Evolutionary conservation across 2,329 filamentous ascomycete genomes (phyloP), one percentile per base, ranked within the genome.

Genomic region (Colletotrichum cordylinicola): DNA sequence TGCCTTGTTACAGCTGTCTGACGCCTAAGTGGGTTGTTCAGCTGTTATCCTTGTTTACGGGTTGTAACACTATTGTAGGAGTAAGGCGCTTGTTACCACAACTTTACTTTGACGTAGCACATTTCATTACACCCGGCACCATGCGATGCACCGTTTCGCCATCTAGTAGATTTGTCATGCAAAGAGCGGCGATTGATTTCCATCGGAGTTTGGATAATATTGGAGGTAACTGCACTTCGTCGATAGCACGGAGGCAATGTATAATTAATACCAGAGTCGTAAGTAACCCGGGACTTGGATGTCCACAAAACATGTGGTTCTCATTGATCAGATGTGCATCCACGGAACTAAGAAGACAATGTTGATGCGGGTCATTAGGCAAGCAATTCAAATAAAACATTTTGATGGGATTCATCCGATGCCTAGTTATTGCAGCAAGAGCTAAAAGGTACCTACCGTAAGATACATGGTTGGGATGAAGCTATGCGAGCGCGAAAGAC

Each of bases 401-500:
- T 1, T 2, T 48, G 39, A 18, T 48, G n/a, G 12, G 18, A n/a
- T 48, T n/a, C 39, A n/a, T n/a, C 39, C 39, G 18, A 48, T 4
- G 18, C 39, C 18, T 48, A 0, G n/a, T 48, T 48, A 48, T 10
- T 43, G 12, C 9, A 48, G n/a, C 1, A 3, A n/a, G 18, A n/a
- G 18, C 18, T 2, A n/a, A 6, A n/a, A 3, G 0, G 1, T 6
- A 3, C 3, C 18, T 48, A 1, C 3, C 18, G 18, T n/a, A 12
- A 48, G 39, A n/a, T 2, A 3, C n/a, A 5, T 48, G 1, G 2
- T n/a, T 12, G 18, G 18, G n/a, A n/a, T 43, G 39, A 43, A 43
- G 2, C 16, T 43, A n/a, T n/a, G 39, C 29, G 29, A 6, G 18
- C 18, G 10, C 18, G 6, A n/a, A 43, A n/a, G 9, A 43, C 18